Conservation (phyloP, 1,284 basidiomycete genomes). For the Phylloporus sp. region DNA sequence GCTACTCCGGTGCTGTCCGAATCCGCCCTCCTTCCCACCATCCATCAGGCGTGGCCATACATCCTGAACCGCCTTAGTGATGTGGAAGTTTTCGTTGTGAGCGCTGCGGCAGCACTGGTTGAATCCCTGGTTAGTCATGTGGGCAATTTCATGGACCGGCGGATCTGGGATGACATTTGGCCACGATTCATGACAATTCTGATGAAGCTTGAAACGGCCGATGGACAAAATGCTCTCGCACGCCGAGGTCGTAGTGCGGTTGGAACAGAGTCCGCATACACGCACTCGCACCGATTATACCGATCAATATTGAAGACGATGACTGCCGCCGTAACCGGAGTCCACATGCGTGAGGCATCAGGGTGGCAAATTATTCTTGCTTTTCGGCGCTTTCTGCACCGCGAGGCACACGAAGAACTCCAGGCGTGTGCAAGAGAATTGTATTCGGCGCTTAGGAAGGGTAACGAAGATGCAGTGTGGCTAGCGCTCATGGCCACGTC, state of each 20-base stretch:
- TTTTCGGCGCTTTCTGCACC: constrained; percentile 79
- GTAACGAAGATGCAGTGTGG: constrained; percentile 87
- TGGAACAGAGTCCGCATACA: constrained; percentile 75
- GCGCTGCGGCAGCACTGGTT: constrained; percentile 74
- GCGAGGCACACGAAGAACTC: constrained; percentile 73
- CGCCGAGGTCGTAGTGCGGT: constrained; percentile 57
- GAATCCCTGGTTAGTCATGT: constrained; percentile 72
- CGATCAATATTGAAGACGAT: constrained; percentile 77
- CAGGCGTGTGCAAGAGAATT: constrained; percentile 71
- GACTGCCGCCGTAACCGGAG: constrained; percentile 66
- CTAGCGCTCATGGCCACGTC: constrained; percentile 69
- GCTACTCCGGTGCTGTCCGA: constrained; percentile 81
- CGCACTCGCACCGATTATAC: constrained; percentile 80
- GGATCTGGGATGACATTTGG: constrained; percentile 91
- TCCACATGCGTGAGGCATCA: constrained; percentile 73
- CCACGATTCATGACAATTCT: constrained; percentile 77
- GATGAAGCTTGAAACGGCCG: constrained; percentile 62
- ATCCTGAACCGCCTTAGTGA: constrained; percentile 84
- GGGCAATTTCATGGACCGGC: constrained; percentile 83
- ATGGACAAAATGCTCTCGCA: constrained; percentile 70
- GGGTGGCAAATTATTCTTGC: constrained; percentile 81
- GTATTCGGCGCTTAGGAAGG: constrained; percentile 64
- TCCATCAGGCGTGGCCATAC: constrained; percentile 90
- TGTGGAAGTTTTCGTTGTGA: constrained; percentile 77
- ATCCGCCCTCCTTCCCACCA: constrained; percentile 78